Base-by-base conservation (phyloP, 805 yeast genomes). In the Metschnikowia aberdeeniae region DNA sequence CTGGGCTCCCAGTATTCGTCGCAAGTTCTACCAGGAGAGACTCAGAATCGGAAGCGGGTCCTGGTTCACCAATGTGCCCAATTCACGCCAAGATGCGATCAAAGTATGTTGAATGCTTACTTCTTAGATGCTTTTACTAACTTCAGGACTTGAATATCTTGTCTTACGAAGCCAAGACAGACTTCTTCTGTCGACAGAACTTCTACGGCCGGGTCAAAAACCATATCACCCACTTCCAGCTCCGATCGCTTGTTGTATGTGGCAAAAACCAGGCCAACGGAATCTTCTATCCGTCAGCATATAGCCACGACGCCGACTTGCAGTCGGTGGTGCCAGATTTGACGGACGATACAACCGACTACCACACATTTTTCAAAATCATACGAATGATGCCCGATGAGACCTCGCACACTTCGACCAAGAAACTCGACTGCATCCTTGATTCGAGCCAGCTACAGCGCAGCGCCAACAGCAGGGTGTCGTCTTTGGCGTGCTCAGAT, bases 211-310 rank as follows among this genome's bases (percentile, higher is more conserved):
- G 63, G 47, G 68, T 81, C 7, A 72, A 70, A 42, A 77, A 81
- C 5, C 72, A 69, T 50, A 63, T 78, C 10, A 71, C 75, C 14
- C 85, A 81, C 63, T 79, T 80, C 57, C 85, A 80, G 60, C 63
- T 81, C 29, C 61, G 85, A 12, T 73, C 77, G 45, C 60, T 79
- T 40, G 71, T 81, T 7, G 68, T 70, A 44, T 73, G 64, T 51
- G 66, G 64, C 28, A 60, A 60, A 10, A 61, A 57, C 37, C 54
- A 54, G 42, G 56, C 60, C 10, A 61, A 61, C 36, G 74, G 74
- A 5, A 61, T 70, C n/a, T 70, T 58, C 51, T 70, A 68, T 44
- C 72, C 73, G 6, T 66, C 67, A 55, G 61, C 66, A 27, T 64
- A 61, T 47, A 62, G 50, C 46, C 67, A 58, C 43, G 66, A 61